Evolutionary conservation across 2,329 filamentous ascomycete genomes (phyloP).

Genomic region (Stylonectria norvegica): DNA sequence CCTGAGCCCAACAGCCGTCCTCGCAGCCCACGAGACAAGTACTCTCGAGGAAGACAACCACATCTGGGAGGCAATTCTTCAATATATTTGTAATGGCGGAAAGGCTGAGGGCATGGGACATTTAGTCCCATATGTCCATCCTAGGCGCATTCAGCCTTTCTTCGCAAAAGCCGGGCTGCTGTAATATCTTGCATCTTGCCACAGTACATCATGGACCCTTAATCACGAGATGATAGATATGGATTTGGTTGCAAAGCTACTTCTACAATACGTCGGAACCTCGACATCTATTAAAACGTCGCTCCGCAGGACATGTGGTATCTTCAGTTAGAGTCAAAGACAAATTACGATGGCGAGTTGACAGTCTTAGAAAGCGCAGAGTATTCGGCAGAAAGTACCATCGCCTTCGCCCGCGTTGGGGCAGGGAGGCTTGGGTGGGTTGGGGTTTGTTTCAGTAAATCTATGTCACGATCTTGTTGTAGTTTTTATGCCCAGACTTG

Average conservation of each 20-base stretch:
- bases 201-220: constrained; percentile 20
- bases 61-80: constrained; percentile 15
- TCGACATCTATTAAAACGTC: too few relatives aligned
- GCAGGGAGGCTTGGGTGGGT: too few relatives aligned
- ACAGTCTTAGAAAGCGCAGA: too few relatives aligned
- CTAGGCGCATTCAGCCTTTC: constrained; percentile 12
- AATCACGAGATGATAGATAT: constrained; percentile 14
- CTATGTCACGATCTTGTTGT: too few relatives aligned
- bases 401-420: too few relatives aligned
- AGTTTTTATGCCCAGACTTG: too few relatives aligned
- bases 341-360: too few relatives aligned
- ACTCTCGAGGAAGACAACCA: constrained; percentile 1
- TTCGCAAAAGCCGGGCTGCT: constrained; percentile 21
- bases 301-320: too few relatives aligned
- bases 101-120: constrained; percentile 17
- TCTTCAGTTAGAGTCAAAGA: too few relatives aligned
- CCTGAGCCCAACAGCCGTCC: constrained; percentile 8
- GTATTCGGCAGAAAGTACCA: too few relatives aligned
- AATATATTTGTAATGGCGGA: constrained; percentile 13
- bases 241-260: constrained; percentile 11
- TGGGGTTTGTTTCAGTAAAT: too few relatives aligned
- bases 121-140: constrained; percentile 12
- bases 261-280: constrained; percentile 19
- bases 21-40: constrained; percentile 15
- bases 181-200: constrained; percentile 20